Evolutionary conservation across 495 filamentous ascomycete species (phyloP), one percentile per base, ranked within the genome.

Genomic region (Thozetella sp.): DNA sequence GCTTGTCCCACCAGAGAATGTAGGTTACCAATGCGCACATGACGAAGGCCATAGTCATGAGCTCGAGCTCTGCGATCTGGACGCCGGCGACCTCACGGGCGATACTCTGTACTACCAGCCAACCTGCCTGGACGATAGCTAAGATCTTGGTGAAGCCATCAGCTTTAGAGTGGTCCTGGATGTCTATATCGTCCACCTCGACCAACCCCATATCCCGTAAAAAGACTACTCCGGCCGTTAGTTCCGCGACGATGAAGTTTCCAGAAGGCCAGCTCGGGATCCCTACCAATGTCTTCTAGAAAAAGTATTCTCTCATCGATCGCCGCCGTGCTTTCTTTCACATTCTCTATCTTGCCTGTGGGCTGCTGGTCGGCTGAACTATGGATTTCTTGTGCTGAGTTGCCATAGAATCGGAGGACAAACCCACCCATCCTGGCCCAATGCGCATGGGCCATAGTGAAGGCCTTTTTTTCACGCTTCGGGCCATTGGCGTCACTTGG

Each of bases 101-200:
- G 25, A 67, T 59, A 30, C 62, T 67, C 53, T 77, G 73, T 2
- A 76, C 19, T 22, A 73, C 52, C 11, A 76, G 65, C 76, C 74
- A 78, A 9, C 17, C 12, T 3, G 70, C 75, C 62, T 80, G 76
- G 1, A 75, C 30, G 30, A 67, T 63, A 0, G 71, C 73, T 17
- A 78, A 55, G 1, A 65, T 25, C 53, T 80, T 80, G 2, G 73
- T 68, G 1, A 73, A 54, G 3, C 17, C 15, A 37, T 75, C 71
- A n/a, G 43, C 43, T n/a, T 48, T 48, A n/a, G 43, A 9, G 4
- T 20, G 43, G 43, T 48, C 43, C n/a, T 48, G 43, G 43, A 48
- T 48, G n/a, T 48, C 43, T 19, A 13, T 3, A 4, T 48, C 43
- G 11, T 9, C n/a, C 11, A 48, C n/a, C 4, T 48, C n/a, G n/a